These are phyloP conservation scores for Diaporthe batatas DNA, from an alignment of 2,329 filamentous ascomycete species.

Conservation along the genomic window DNA sequence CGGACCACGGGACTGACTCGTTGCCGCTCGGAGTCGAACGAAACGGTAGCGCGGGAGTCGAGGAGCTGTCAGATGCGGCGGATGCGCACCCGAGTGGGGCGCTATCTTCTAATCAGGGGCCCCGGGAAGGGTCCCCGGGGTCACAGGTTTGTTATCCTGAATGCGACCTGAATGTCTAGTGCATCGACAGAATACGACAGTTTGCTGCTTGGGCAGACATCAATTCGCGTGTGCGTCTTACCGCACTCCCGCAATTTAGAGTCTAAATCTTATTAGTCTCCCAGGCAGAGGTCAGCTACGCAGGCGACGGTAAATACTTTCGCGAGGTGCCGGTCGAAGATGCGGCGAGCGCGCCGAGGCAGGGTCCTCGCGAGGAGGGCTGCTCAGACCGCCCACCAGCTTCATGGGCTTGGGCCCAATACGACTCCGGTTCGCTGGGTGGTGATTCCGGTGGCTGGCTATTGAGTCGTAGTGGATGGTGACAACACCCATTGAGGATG, in stretches of 20 bases:
- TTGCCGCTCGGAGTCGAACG: conserved; percentile 15
- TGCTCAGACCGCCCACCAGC: conserved; percentile 21
- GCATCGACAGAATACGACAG: conserved; percentile 15
- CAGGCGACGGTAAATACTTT: background rate
- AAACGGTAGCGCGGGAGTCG: conserved; percentile 19
- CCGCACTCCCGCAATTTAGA: conserved; percentile 31
- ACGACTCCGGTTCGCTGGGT: conserved; percentile 28
- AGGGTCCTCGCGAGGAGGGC: background rate
- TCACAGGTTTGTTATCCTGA: conserved; percentile 20
- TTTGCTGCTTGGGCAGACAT: background rate
- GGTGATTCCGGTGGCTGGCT: conserved; percentile 25
- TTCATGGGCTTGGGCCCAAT: conserved; percentile 14
- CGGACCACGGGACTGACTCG: background rate
- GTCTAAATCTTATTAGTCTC: conserved; percentile 2
- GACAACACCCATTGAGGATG: conserved; percentile 3
- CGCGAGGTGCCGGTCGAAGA: conserved; percentile 15
- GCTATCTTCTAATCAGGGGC: conserved; percentile 1
- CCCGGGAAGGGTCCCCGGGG: conserved; percentile 14
- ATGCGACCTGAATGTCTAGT: conserved; percentile 24
- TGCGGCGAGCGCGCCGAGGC: background rate
- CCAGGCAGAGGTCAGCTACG: background rate
- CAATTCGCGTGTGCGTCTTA: conserved; percentile 5
- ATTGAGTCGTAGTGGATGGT: conserved; percentile 30
- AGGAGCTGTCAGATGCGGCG: conserved; percentile 32
- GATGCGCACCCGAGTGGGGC: conserved; percentile 29